Percentiles rank a stretch among this genome's conserved stretches.
Evolutionary conservation across 2,329 filamentous ascomycete species (phyloP).

Genomic region (Nemania sp.): DNA sequence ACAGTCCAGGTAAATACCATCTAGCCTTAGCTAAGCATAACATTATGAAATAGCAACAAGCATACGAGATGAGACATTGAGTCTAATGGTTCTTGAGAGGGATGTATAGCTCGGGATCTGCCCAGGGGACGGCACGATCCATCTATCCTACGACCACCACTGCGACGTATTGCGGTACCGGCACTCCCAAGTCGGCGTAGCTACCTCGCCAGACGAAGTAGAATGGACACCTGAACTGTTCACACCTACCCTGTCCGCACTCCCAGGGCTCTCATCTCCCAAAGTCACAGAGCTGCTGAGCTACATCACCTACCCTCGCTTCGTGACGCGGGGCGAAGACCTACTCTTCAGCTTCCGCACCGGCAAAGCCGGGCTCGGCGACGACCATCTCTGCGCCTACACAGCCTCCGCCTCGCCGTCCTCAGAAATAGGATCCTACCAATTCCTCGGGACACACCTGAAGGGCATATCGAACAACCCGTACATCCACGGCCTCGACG

Average conservation of each 20-base stretch:
- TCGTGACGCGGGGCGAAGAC: slow-evolving; percentile 53
- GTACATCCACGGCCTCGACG: slow-evolving; percentile 63
- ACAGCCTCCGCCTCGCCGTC: slow-evolving; percentile 42
- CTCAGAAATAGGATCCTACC: slow-evolving; percentile 52
- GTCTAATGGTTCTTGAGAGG: slow-evolving; percentile 27
- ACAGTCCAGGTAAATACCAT: slow-evolving; percentile 57
- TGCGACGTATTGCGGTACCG: slow-evolving; percentile 58
- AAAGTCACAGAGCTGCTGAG: slow-evolving; percentile 48
- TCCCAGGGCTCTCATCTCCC: slow-evolving; percentile 51
- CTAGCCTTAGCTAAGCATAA: not conserved
- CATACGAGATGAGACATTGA: not conserved
- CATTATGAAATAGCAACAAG: not conserved
- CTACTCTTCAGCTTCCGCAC: slow-evolving; percentile 64
- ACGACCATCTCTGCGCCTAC: slow-evolving; percentile 62
- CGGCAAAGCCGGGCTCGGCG: slow-evolving; percentile 62
- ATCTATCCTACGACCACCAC: slow-evolving; percentile 65
- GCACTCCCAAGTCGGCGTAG: slow-evolving; percentile 51
- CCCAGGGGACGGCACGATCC: slow-evolving; percentile 63
- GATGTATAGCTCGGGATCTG: slow-evolving; percentile 58
- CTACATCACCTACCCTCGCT: slow-evolving; percentile 63
- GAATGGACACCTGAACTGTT: slow-evolving; percentile 54
- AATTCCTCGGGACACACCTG: slow-evolving; percentile 55
- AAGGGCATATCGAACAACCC: slow-evolving; percentile 67
- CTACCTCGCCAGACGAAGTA: slow-evolving; percentile 49
- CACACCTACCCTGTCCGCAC: slow-evolving; percentile 51